Conservation (phyloP, 805 yeast genomes). For the Pichia manshurica region DNA sequence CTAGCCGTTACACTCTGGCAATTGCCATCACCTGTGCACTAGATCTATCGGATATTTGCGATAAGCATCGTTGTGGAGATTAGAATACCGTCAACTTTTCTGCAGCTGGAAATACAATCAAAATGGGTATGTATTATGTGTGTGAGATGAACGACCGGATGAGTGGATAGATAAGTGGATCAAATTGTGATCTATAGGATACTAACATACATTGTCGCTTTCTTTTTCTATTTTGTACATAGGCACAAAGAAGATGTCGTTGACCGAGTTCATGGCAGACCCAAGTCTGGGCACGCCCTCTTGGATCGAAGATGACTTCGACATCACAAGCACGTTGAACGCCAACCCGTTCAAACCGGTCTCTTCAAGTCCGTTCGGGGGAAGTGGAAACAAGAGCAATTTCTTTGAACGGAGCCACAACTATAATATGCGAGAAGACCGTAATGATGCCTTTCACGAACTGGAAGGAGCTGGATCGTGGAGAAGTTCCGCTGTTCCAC, state of each 20-base stretch:
- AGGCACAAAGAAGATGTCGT: constrained; percentile 39
- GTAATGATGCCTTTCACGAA: too few relatives aligned
- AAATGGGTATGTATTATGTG: constrained; percentile 3
- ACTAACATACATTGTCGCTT: too few relatives aligned
- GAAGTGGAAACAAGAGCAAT: background rate
- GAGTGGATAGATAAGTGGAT: too few relatives aligned
- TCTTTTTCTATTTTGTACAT: background rate
- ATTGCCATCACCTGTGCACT: too few relatives aligned
- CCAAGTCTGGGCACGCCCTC: constrained; percentile 36
- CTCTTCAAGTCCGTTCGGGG: constrained; percentile 11
- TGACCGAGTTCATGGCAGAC: constrained; percentile 41
- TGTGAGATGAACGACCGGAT: too few relatives aligned
- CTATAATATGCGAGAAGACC: background rate
- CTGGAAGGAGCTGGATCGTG: background rate
- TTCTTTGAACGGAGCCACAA: background rate
- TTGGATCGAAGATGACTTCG: constrained; percentile 66
- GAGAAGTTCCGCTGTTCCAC: background rate
- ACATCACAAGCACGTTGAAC: constrained; percentile 48
- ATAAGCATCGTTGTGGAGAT: too few relatives aligned
- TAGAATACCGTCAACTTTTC: too few relatives aligned
- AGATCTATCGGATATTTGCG: too few relatives aligned
- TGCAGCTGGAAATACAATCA: too few relatives aligned
- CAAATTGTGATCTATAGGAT: too few relatives aligned
- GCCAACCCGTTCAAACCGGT: constrained; percentile 30
- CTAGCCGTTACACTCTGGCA: too few relatives aligned